A percentile compares a stretch with the other conserved stretches of the same genome.
Evolutionary conservation across 2,329 filamentous ascomycete species (phyloP).

Genomic region (Fonsecaea multimorphosa): DNA sequence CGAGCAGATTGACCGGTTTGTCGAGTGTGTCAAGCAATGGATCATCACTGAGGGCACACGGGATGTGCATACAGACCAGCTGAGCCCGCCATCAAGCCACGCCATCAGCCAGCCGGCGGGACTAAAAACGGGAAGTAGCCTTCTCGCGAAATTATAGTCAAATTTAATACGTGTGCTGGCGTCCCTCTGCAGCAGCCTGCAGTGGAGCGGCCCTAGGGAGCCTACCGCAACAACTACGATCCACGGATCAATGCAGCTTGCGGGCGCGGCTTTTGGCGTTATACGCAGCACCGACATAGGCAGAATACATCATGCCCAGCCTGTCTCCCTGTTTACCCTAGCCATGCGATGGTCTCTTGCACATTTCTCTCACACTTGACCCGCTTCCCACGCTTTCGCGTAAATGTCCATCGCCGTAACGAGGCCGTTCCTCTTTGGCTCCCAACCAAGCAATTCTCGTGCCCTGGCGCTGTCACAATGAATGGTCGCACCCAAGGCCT

Average conservation of each 20-base stretch:
- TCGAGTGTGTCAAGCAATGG: conserved; percentile 59
- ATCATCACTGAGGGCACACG: conserved; percentile 34
- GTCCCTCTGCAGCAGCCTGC: not conserved
- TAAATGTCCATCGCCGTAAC: not conserved
- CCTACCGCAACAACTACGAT: not conserved
- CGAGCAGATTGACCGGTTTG: conserved; percentile 62
- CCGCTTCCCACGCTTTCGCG: conserved; percentile 2
- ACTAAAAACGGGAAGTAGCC: not conserved
- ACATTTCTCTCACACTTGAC: not conserved
- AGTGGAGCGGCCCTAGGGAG: not conserved
- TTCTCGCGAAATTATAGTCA: conserved; percentile 14
- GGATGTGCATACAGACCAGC: not conserved
- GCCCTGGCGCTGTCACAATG: not conserved
- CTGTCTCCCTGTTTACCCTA: not conserved
- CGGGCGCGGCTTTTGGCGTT: not conserved
- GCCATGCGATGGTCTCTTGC: not conserved
- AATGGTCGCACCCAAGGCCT: not conserved
- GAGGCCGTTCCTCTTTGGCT: not conserved
- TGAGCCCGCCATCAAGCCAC: not conserved
- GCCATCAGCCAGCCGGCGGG: not conserved
- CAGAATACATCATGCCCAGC: not conserved
- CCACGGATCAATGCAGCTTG: not conserved
- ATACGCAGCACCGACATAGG: not conserved
- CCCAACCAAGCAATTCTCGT: not conserved
- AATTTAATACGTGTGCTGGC: not conserved